Evolutionary conservation across 176 grass and related monocot genomes (phyloP), one percentile per base, ranked within the genome.

Genomic region (Oryza officinalis): DNA sequence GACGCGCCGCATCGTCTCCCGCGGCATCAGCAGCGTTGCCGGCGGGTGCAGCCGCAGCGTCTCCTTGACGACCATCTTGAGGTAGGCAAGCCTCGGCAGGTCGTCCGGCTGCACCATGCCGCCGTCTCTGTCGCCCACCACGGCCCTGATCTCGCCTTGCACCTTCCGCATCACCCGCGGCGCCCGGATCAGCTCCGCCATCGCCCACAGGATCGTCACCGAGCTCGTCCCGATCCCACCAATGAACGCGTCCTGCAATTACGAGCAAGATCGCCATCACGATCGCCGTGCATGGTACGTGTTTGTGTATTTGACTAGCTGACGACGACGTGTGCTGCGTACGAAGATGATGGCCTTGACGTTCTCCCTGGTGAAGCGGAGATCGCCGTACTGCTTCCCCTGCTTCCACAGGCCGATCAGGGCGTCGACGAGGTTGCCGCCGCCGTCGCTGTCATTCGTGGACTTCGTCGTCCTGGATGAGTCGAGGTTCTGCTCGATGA

Each of bases 11-110:
- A 88, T 2, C 11, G 77, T 73, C 80, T 83, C 74, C 30, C 72
- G 70, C 17, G 90, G 90, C 44, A 86, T 0, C 13, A 92, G 67
- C 1, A 92, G 57, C 4, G 90, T 27, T 49, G 12, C 30, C 6
- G 90, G 27, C 5, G 86, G 86, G 40, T 86, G 83, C 14, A 92
- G 69, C 30, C 83, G 43, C 9, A 91, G 44, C 3, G 76, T 78
- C 73, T 92, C 86, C 52, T 76, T 89, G 5, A 89, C 70, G 10
- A 89, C 83, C 69, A 80, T 27, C 70, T 79, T 77, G 0, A 92
- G 76, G 57, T 86, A 92, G 26, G 7, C 72, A 9, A 92, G 65
- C 66, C 72, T 27, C 1, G 61, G 25, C 69, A 89, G 4, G 81
- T 89, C 90, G 0, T 68, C 49, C 0, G 65, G 32, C 0, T 41